Conservation (phyloP, 2,329 filamentous ascomycete species). For the Apiospora koreana region DNA sequence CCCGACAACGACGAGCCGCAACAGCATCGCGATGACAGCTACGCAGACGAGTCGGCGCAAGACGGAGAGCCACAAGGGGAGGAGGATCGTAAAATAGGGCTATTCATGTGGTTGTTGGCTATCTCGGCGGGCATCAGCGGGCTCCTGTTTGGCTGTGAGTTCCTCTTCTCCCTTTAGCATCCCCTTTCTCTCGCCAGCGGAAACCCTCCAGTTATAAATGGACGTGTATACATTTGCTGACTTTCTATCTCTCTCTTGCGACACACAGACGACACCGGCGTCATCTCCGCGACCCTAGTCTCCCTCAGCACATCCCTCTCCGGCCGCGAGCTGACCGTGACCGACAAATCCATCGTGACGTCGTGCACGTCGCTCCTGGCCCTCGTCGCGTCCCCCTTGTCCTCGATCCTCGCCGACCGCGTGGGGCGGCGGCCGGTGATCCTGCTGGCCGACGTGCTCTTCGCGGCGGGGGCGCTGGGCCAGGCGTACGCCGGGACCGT, state of each 20-base stretch:
- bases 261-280: slow-evolving; percentile 62
- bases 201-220: neutral
- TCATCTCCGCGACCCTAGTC: slow-evolving; percentile 68
- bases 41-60: slow-evolving; percentile 13
- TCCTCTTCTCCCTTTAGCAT: neutral
- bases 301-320: slow-evolving; percentile 63
- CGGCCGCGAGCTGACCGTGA: slow-evolving; percentile 54
- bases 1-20: slow-evolving; percentile 18
- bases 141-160: slow-evolving; percentile 67
- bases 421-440: slow-evolving; percentile 65
- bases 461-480: slow-evolving; percentile 65
- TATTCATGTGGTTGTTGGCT: slow-evolving; percentile 63
- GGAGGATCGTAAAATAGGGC: slow-evolving; percentile 28
- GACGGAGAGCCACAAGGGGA: neutral
- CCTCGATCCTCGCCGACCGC: slow-evolving; percentile 63
- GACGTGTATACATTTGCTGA: slow-evolving; percentile 13
- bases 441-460: slow-evolving; percentile 65
- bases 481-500: slow-evolving; percentile 65
- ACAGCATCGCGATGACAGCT: slow-evolving; percentile 12
- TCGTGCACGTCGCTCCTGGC: slow-evolving; percentile 70
- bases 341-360: slow-evolving; percentile 72
- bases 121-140: slow-evolving; percentile 68
- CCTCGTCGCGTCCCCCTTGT: slow-evolving; percentile 62
- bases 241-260: neutral
- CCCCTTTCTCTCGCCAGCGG: neutral